Evolutionary conservation across 1,284 basidiomycete species (phyloP), one percentile per base, ranked within the genome.

Genomic region (Ustilago shanxiensis): DNA sequence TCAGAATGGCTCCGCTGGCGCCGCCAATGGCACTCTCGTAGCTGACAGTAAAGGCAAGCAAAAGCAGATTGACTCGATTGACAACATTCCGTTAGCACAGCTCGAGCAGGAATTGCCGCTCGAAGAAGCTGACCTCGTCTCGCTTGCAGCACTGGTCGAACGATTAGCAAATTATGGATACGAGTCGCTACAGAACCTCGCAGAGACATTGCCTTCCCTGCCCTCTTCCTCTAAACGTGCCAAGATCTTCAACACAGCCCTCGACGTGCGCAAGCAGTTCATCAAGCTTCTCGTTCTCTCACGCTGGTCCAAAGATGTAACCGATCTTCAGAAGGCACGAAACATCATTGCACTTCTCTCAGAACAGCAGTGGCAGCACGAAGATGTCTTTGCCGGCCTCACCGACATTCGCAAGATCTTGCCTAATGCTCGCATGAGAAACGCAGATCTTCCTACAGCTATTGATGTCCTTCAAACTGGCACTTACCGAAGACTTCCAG

Each of bases 381-480:
- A 93, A 66, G 89, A 90, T 52, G 90, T 90, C n/a, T 89, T 93
- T 45, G 83, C 88, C 52, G 89, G 89, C 10, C 87, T 95, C 33
- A 90, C 89, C 57, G 90, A 90, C 77, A 90, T 90, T 1, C 92
- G 90, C 77, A 90, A 92, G 65, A 80, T 83, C 33, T 79, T 88
- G 39, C 81, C 82, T 16, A 81, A 83, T 18, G 87, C 88, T 0
- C 80, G 87, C 81, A 89, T 94, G 24, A 90, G 93, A 61, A 95
- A 95, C 84, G 93, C 94, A 76, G 95, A 96, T 84, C 88, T 95
- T n/a, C 88, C 93, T 13, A 94, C 93, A 0, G 94, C 94, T 20
- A 87, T 95, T 56, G 92, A 94, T 77, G 93, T 95, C 54, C 88
- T 95, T 24, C 92, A 92, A 1, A 91, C 91, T 18, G 94, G 94